Percentiles rank a stretch among this genome's conserved stretches.
Conservation (phyloP, 345 rosid genomes). For the Aquilaria yunnanensis region DNA sequence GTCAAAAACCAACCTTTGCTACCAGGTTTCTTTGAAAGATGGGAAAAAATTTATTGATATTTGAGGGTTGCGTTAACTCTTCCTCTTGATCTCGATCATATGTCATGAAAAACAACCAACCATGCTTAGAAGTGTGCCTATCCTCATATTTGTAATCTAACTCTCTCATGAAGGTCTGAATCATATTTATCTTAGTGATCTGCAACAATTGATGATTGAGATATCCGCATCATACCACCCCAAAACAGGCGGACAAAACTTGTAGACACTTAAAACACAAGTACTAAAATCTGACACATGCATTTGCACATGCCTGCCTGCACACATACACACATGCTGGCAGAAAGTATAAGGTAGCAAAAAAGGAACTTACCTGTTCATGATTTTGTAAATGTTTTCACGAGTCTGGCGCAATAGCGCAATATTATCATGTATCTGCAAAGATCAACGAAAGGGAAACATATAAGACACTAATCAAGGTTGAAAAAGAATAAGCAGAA, state of each 20-base stretch:
- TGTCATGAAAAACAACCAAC: no score
- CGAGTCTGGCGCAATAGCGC: slow-evolving; percentile 33
- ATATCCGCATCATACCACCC: background rate
- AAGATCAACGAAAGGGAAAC: slow-evolving; percentile 5
- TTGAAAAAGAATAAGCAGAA: background rate
- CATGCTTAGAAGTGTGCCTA: no score
- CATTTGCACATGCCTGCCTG: background rate
- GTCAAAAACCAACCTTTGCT: no score
- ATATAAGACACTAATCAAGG: slow-evolving; percentile 5
- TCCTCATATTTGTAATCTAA: no score
- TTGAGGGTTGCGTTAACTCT: no score
- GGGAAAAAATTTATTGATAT: no score
- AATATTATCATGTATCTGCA: slow-evolving; percentile 39
- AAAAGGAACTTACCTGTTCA: slow-evolving; percentile 31
- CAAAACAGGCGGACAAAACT: background rate
- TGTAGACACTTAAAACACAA: background rate
- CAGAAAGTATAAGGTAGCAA: slow-evolving; percentile 4
- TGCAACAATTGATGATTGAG: no score
- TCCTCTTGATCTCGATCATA: no score
- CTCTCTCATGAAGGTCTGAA: no score
- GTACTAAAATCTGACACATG: background rate
- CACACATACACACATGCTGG: background rate
- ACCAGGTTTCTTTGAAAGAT: no score
- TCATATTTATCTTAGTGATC: no score
- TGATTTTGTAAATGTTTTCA: slow-evolving; percentile 28